phyloP scores from a whole-genome alignment of 768 basidiomycete species.

The Tremella mesenterica region DNA sequence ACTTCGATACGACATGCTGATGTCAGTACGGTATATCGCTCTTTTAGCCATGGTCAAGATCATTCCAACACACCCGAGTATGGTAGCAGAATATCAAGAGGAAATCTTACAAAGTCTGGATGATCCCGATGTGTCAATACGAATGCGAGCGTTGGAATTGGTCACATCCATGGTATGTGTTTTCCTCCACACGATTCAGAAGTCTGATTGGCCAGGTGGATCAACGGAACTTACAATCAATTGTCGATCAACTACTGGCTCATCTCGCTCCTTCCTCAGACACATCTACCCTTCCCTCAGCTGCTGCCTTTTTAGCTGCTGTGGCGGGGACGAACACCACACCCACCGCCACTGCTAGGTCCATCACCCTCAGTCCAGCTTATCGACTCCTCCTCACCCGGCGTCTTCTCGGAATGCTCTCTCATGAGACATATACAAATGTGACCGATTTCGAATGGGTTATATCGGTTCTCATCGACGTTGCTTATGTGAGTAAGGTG shows the following conservation, averaged over 20 bases:
- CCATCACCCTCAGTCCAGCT: slow-evolving; percentile 57
- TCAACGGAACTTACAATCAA: slow-evolving; percentile 70
- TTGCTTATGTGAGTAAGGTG: slow-evolving; percentile 76
- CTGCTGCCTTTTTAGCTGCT: slow-evolving; percentile 47
- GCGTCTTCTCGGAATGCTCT: slow-evolving; percentile 76
- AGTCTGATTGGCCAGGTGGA: slow-evolving; percentile 55
- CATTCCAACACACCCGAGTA: slow-evolving; percentile 78
- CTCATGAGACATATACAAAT: slow-evolving; percentile 72
- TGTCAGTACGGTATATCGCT: slow-evolving; percentile 88
- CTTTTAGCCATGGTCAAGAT: slow-evolving; percentile 92
- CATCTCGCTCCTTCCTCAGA: slow-evolving; percentile 63
- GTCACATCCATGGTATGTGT: slow-evolving; percentile 76
- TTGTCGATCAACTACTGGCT: slow-evolving; percentile 78
- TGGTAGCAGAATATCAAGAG: slow-evolving; percentile 84
- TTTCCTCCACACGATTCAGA: background rate
- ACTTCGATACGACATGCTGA: background rate
- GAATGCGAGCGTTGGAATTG: slow-evolving; percentile 89
- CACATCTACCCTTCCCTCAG: slow-evolving; percentile 43
- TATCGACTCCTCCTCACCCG: slow-evolving; percentile 78
- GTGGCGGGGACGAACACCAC: slow-evolving; percentile 47
- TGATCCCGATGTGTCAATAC: slow-evolving; percentile 88
- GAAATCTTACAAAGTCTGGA: slow-evolving; percentile 81
- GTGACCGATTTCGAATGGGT: slow-evolving; percentile 96
- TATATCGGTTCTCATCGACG: slow-evolving; percentile 82
- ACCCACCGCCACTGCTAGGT: slow-evolving; percentile 49